Conservation (phyloP, 2,329 filamentous ascomycete genomes). For the Fusarium heterosporum region DNA sequence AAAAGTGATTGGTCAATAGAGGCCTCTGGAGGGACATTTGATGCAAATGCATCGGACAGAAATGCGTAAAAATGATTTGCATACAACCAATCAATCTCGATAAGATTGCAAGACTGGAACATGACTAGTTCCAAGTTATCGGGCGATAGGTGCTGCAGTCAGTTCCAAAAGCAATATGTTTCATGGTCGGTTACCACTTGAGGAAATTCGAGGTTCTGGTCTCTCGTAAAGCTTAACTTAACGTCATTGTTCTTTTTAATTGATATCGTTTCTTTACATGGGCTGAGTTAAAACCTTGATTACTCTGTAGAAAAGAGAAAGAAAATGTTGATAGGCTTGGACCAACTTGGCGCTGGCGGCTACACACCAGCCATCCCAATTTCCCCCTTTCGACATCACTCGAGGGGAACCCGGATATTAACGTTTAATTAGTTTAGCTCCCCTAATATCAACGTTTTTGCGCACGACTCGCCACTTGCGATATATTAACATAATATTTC, state of each 20-base stretch:
- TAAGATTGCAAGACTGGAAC: background rate
- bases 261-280: background rate
- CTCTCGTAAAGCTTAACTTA: slow-evolving; percentile 6
- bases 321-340: background rate
- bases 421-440: slow-evolving; percentile 27
- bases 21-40: too few species aligned
- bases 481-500: slow-evolving; percentile 14
- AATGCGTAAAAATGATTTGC: background rate
- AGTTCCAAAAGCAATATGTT: background rate
- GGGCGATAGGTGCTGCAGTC: background rate
- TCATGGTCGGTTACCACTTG: background rate
- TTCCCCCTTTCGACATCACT: slow-evolving; percentile 27
- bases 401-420: slow-evolving; percentile 32
- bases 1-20: too few species aligned
- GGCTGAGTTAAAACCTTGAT: slow-evolving; percentile 7
- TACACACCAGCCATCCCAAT: slow-evolving; percentile 30
- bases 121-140: background rate
- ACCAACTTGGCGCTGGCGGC: slow-evolving; percentile 19
- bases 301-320: background rate
- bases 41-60: background rate
- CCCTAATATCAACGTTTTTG: slow-evolving; percentile 15
- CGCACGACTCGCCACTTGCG: slow-evolving; percentile 8
- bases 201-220: background rate
- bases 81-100: background rate
- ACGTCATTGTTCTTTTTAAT: slow-evolving; percentile 17